Base-by-base conservation (phyloP, 768 basidiomycete species). In the Dendrothele bispora region DNA sequence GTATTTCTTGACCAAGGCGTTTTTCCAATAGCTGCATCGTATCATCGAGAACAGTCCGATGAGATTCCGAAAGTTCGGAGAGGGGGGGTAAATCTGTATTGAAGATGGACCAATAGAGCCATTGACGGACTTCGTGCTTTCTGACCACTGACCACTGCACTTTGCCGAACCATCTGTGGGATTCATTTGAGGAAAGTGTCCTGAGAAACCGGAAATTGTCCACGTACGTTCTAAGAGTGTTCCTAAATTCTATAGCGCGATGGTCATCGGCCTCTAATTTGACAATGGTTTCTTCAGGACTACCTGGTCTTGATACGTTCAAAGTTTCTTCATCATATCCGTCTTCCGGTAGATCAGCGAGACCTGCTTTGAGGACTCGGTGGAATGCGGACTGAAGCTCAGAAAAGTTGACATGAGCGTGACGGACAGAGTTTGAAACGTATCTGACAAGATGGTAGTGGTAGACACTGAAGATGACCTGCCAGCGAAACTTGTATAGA, bases 51-150 rank as follows among this genome's bases (percentile, higher is more conserved):
- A 79, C 72, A 6, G 61, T 62, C 24, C 66, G 70, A 41, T 80
- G 80, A 3, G 67, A 50, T 10, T 69, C 62, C 2, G 81, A 66
- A 15, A 89, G 61, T 24, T 63, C 44, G 10, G 82, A 73, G 4
- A 67, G 60, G 5, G 77, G 59, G 14, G 84, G 83, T 26, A 88
- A 69, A 30, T 81, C 72, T 4, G 77, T 71, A 59, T 86, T 86
- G 65, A 84, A 94, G 58, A 88, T 83, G 20, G 81, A 77, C 91
- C 92, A 95, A 48, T 89, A 83, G 25, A 95, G 69, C 88, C 91
- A 95, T 50, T 78, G 71, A 34, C 74, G 74, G 47, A 91, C 68
- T 61, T 91, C 80, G 30, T 77, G 68, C 15, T 70, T 73, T 36
- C 73, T 80, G 48, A 95, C 77, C 11, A 77, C 70, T 0, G 84